These are phyloP conservation scores for Candida nonsorbophila DNA, from an alignment of 805 yeast species.

Conservation along the genomic window DNA sequence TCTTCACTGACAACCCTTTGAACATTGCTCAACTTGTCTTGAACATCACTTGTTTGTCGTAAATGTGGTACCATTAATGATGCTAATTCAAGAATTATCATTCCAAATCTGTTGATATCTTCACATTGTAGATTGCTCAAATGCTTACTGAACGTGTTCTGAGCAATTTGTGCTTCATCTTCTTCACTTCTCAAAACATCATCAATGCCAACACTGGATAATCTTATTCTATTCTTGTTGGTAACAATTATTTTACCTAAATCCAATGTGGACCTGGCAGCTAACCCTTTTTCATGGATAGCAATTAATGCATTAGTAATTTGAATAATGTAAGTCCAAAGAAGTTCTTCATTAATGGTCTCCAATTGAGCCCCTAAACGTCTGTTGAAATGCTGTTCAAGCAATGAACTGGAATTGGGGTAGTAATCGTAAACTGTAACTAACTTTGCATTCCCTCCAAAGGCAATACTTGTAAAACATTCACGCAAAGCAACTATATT, in stretches of 20 bases:
- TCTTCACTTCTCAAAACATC: constrained; percentile 53
- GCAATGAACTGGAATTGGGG: constrained; percentile 69
- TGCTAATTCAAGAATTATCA: constrained; percentile 53
- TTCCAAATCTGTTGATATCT: constrained; percentile 60
- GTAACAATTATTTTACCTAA: constrained; percentile 71
- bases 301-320: constrained; percentile 62
- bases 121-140: constrained; percentile 35
- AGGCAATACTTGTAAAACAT: constrained; percentile 81
- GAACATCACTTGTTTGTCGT: constrained; percentile 11
- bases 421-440: constrained; percentile 79
- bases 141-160: constrained; percentile 10
- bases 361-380: constrained; percentile 36
- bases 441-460: constrained; percentile 65
- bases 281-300: constrained; percentile 60
- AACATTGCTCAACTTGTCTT: constrained; percentile 11
- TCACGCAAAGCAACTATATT: constrained; percentile 67
- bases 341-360: constrained; percentile 54
- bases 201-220: constrained; percentile 65
- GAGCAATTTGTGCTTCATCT: constrained; percentile 11
- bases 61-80: constrained; percentile 25
- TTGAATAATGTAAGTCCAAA: constrained; percentile 79
- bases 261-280: constrained; percentile 56
- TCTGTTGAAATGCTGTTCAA: constrained; percentile 59
- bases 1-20: constrained; percentile 31
- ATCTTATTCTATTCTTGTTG: constrained; percentile 61